Evolutionary conservation across 2,329 filamentous ascomycete species (phyloP), one percentile per base, ranked within the genome.

Genomic region (Basipetospora sp.): DNA sequence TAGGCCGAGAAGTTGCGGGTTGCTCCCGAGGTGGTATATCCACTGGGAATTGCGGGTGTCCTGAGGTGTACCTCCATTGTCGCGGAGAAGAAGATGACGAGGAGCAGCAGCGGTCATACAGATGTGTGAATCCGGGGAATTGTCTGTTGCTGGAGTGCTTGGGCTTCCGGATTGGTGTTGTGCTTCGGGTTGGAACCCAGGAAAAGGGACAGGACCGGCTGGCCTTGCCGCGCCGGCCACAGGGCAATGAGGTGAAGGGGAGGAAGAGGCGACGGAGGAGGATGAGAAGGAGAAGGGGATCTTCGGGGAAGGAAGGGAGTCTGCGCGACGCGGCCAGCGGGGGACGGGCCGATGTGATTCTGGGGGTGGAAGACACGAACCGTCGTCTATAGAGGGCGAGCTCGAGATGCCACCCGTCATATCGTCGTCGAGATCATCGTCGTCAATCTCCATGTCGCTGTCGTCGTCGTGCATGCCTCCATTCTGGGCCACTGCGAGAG

Each of bases 351-450:
- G 30, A 15, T 30, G 19, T 16, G 32, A n/a, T 34, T 6, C 22
- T 29, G 26, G 31, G 36, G 25, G 20, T 25, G 18, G 29, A 26
- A 54, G 61, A 58, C 60, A 63, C 66, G 90, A 86, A 98, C 88
- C 88, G 80, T 96, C 88, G 68, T 93, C 86, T 60, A 98, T 98
- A 50, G 88, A 96, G 54, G 90, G 90, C 51, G 88, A 96, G 60
- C 87, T 96, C 51, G 88, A 96, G 47, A 98, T 94, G 60, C 90
- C 90, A 65, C 96, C 90, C 81, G 93, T 85, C 77, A 94, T 77
- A 58, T 96, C 88, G 59, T 94, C 69, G 53, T 92, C 86, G 56
- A 86, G 63, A 48, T 82, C 80, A 48, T 82, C 80, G 43, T 83
- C 81, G 49, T 79, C 75, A 46, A 74, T 73, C 48, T 80, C 71